phyloP scores from a whole-genome alignment of 495 filamentous ascomycete species.

The Neurospora terricola region DNA sequence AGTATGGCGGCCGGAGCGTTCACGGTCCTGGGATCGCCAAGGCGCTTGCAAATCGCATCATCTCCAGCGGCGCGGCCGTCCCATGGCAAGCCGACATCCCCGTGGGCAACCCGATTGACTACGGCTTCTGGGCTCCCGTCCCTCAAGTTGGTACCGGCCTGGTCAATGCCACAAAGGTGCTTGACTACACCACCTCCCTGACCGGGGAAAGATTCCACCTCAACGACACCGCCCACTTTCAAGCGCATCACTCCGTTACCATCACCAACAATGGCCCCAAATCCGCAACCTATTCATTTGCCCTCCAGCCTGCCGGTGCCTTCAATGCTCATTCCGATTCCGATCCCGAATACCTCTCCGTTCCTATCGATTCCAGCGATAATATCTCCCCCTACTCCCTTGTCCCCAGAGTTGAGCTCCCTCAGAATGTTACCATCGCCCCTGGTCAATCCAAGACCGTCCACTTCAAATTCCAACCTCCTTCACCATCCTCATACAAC shows the following conservation, averaged over 20 bases:
- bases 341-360: slow-evolving; percentile 1
- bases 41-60: slow-evolving; percentile 26
- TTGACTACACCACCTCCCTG: slow-evolving; percentile 29
- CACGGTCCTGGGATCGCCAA: slow-evolving; percentile 27
- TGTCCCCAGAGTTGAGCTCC: slow-evolving; percentile 3
- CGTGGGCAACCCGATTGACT: slow-evolving; percentile 13
- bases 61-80: slow-evolving; percentile 28
- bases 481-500: slow-evolving; percentile 5
- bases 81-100: slow-evolving; percentile 32
- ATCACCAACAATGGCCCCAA: slow-evolving; percentile 32
- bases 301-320: slow-evolving; percentile 12
- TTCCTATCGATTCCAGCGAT: neutral
- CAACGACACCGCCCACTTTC: slow-evolving; percentile 34
- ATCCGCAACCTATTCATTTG: slow-evolving; percentile 26
- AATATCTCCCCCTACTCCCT: slow-evolving; percentile 3
- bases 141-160: slow-evolving; percentile 39
- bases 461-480: slow-evolving; percentile 19
- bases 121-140: slow-evolving; percentile 26
- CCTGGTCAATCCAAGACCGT: slow-evolving; percentile 18
- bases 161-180: slow-evolving; percentile 33
- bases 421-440: neutral
- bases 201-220: slow-evolving; percentile 29
- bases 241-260: slow-evolving; percentile 21
- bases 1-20: slow-evolving; percentile 22
- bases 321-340: slow-evolving; percentile 3